Evolutionary conservation across 495 filamentous ascomycete species (phyloP).

Genomic region (Rhypophila decipiens): DNA sequence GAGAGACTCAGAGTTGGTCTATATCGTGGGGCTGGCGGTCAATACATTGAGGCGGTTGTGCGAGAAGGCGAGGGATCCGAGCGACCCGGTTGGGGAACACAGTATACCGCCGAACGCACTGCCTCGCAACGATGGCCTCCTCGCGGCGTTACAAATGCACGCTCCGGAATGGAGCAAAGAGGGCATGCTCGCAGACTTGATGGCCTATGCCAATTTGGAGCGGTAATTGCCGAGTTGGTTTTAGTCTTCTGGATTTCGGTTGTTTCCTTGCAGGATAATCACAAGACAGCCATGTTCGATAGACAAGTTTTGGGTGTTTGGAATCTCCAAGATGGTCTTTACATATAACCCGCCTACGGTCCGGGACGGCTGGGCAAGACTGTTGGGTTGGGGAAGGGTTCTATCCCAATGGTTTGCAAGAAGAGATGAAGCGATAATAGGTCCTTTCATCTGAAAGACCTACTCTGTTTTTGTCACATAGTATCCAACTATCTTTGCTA

Average conservation of each 20-base stretch:
- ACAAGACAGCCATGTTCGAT: no score
- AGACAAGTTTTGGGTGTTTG: no score
- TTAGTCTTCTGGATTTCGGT: background rate
- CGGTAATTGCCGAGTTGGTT: constrained; percentile 19
- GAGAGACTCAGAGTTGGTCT: constrained; percentile 41
- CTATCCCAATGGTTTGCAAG: background rate
- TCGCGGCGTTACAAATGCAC: constrained; percentile 59
- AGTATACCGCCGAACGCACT: constrained; percentile 58
- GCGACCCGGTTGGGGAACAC: constrained; percentile 30
- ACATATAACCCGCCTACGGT: no score
- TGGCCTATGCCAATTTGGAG: constrained; percentile 62
- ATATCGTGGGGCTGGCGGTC: constrained; percentile 65
- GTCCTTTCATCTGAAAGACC: background rate
- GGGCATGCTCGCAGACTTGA: constrained; percentile 63
- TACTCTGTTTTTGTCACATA: background rate
- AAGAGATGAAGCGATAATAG: background rate
- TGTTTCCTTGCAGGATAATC: no score
- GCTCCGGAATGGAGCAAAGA: constrained; percentile 46
- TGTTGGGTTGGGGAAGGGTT: background rate
- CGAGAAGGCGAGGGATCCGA: constrained; percentile 64
- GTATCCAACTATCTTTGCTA: no score
- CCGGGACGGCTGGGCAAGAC: no score
- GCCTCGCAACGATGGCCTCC: constrained; percentile 63
- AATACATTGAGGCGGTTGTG: constrained; percentile 61
- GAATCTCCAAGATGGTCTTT: no score